These are phyloP conservation scores for Stevia rebaudiana DNA, from an alignment of 140 eudicot genomes.

Conservation along the genomic window DNA sequence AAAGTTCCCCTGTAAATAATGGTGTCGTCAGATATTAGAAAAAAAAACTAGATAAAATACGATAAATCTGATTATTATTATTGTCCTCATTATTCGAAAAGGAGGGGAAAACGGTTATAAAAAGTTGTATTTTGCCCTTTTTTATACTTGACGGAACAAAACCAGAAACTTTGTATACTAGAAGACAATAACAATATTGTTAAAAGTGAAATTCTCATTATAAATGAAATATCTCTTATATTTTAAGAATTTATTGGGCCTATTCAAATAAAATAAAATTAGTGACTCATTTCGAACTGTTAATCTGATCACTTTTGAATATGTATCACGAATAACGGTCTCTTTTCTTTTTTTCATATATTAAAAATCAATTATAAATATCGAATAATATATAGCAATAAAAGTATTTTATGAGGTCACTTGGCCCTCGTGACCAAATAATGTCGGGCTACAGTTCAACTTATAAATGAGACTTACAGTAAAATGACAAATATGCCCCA, in stretches of 20 bases:
- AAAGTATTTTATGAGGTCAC: no score
- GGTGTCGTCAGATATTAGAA: background rate
- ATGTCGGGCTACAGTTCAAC: no score
- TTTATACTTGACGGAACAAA: slow-evolving; percentile 19
- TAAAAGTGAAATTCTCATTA: slow-evolving; percentile 21
- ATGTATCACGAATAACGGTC: no score
- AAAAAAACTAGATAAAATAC: background rate
- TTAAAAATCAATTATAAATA: no score
- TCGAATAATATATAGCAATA: no score
- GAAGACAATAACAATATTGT: slow-evolving; percentile 26
- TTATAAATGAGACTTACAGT: no score
- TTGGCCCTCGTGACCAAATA: no score
- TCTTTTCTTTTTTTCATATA: no score
- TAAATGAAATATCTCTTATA: slow-evolving; percentile 12
- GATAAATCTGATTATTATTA: background rate
- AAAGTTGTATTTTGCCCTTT: slow-evolving; percentile 5
- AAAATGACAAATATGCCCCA: background rate
- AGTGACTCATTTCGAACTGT: no score
- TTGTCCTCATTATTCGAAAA: background rate
- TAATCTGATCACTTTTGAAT: no score
- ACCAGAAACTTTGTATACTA: slow-evolving; percentile 31
- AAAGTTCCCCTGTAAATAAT: slow-evolving; percentile 3
- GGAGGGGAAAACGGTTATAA: background rate
- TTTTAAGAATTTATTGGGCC: background rate
- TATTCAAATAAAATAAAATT: background rate